Evolutionary conservation across 1,284 basidiomycete species (phyloP).

Genomic region (Puccinia hordei): DNA sequence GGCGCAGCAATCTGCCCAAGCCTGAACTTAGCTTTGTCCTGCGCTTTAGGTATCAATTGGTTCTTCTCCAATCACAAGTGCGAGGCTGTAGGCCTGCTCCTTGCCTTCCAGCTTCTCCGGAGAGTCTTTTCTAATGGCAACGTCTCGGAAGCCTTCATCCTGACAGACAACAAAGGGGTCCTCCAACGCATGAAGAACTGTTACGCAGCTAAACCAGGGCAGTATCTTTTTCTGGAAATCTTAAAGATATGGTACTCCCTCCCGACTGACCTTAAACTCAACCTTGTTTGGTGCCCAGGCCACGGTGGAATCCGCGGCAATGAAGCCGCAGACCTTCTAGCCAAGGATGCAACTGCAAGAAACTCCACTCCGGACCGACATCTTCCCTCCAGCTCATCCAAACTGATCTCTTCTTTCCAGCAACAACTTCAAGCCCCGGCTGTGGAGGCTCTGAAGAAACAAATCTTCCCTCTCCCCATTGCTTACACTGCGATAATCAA

Average conservation of each 20-base stretch:
- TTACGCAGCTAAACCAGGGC: background rate
- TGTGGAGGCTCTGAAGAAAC: background rate
- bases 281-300: slow-evolving; percentile 13
- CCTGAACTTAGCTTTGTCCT: background rate
- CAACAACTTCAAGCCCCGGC: too few relatives aligned
- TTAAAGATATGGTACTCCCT: background rate
- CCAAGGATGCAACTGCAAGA: background rate
- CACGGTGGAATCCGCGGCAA: background rate
- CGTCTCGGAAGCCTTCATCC: background rate
- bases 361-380: background rate
- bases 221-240: background rate
- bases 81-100: background rate
- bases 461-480: background rate
- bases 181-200: background rate
- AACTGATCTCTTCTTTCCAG: background rate
- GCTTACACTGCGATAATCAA: background rate
- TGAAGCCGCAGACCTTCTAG: background rate
- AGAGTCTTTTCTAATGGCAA: too few relatives aligned
- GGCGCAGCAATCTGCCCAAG: background rate
- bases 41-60: background rate
- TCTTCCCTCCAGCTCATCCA: background rate
- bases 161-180: background rate
- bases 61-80: too few relatives aligned
- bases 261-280: background rate
- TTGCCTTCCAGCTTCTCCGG: background rate